These are phyloP conservation scores for Firmiana major DNA, from an alignment of 345 rosid genomes.

Conservation along the genomic window DNA sequence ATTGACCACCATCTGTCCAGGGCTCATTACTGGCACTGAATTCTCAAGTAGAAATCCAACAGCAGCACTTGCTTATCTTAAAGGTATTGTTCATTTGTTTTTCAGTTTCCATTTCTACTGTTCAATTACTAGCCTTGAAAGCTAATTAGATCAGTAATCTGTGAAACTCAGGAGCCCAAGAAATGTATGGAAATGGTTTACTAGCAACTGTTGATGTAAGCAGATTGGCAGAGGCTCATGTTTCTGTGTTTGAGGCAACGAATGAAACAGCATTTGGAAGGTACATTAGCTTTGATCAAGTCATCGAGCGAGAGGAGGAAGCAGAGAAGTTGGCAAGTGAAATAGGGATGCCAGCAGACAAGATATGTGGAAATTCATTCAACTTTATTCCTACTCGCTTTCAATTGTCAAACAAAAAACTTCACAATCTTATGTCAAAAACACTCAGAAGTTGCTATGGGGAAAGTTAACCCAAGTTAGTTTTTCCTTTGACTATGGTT, in stretches of 20 bases:
- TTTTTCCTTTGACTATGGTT: background rate
- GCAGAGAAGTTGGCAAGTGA: constrained; percentile 40
- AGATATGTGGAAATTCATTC: constrained; percentile 30
- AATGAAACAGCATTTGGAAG: constrained; percentile 46
- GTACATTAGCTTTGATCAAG: constrained; percentile 52
- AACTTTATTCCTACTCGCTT: background rate
- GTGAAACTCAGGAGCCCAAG: constrained; percentile 44
- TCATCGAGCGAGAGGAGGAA: constrained; percentile 28
- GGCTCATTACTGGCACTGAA: constrained; percentile 54
- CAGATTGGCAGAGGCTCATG: constrained; percentile 58
- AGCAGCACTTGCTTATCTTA: constrained; percentile 49
- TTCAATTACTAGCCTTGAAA: background rate
- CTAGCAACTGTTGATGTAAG: constrained; percentile 47
- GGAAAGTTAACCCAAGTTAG: background rate
- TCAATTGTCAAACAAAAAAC: constrained; percentile 44
- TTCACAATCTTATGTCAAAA: constrained; percentile 41
- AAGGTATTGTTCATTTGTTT: constrained; percentile 34
- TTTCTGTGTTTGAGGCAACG: constrained; percentile 53
- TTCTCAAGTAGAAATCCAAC: constrained; percentile 43
- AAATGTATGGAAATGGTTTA: constrained; percentile 43
- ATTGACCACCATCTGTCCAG: constrained; percentile 48
- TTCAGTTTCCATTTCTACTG: background rate
- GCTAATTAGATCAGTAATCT: background rate
- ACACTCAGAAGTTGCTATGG: constrained; percentile 28
- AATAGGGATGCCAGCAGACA: constrained; percentile 38